A percentile compares a stretch with the other conserved stretches of the same genome.
Evolutionary conservation across 1,139 yeast species (phyloP).

Genomic region (Saccharomyces uvarum): DNA sequence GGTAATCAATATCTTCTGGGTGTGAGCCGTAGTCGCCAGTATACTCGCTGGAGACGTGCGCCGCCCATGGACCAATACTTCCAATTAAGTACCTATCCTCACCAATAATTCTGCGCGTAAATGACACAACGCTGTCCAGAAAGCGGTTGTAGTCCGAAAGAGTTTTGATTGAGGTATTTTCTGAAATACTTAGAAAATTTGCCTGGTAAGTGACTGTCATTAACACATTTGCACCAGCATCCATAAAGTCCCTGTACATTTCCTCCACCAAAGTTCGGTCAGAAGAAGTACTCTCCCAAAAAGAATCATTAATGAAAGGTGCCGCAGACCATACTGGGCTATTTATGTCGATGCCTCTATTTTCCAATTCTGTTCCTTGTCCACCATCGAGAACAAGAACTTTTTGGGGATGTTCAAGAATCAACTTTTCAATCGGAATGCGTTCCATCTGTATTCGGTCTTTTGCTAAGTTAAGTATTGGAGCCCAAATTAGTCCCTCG

Average conservation of each 20-base stretch:
- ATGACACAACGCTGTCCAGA: slow-evolving; percentile 17
- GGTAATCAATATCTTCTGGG: slow-evolving; percentile 21
- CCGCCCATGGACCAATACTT: slow-evolving; percentile 70
- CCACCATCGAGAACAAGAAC: slow-evolving; percentile 39
- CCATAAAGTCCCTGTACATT: slow-evolving; percentile 46
- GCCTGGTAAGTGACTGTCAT: slow-evolving; percentile 62
- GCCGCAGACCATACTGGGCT: slow-evolving; percentile 34
- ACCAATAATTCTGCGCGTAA: slow-evolving; percentile 30
- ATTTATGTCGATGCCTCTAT: slow-evolving; percentile 35
- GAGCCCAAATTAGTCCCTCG: not conserved
- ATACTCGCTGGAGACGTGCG: slow-evolving; percentile 59
- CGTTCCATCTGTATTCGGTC: not conserved
- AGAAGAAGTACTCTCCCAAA: slow-evolving; percentile 24
- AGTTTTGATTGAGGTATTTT: slow-evolving; percentile 23
- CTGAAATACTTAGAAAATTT: slow-evolving; percentile 25
- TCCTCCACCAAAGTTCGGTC: slow-evolving; percentile 41
- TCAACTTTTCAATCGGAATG: not conserved
- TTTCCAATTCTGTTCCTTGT: slow-evolving; percentile 39
- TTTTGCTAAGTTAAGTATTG: not conserved
- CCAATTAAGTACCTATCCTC: slow-evolving; percentile 41
- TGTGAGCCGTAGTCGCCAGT: slow-evolving; percentile 44
- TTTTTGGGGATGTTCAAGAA: slow-evolving; percentile 8
- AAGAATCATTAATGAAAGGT: slow-evolving; percentile 32
- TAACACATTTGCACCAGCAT: slow-evolving; percentile 53
- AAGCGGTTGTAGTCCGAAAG: slow-evolving; percentile 29